Percentiles rank a stretch among this genome's conserved stretches.
Conservation (phyloP, 257 asterid species). For the Prunella vulgaris region DNA sequence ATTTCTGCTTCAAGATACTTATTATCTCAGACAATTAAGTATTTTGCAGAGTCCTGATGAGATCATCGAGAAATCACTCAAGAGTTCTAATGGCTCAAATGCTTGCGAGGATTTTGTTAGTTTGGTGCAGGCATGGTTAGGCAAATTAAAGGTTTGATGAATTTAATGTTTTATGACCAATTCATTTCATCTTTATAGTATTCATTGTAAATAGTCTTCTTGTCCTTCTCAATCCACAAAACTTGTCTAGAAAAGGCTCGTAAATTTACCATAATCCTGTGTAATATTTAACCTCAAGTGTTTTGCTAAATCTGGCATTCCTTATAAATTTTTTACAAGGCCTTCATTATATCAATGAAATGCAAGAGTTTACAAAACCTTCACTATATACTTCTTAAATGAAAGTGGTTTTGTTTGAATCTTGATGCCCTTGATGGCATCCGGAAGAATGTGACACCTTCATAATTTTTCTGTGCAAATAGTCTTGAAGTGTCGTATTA, state of each 20-base stretch:
- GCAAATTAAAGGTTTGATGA: slow-evolving; percentile 64
- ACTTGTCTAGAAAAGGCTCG: slow-evolving; percentile 8
- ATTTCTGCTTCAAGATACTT: background rate
- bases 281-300: background rate
- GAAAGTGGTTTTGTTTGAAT: background rate
- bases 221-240: background rate
- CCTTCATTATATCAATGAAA: background rate
- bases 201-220: background rate
- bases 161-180: slow-evolving; percentile 8
- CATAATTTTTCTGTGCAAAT: background rate
- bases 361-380: background rate
- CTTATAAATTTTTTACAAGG: background rate
- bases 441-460: slow-evolving; percentile 4
- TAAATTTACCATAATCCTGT: background rate
- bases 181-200: background rate
- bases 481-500: background rate
- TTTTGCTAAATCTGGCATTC: slow-evolving; percentile 4
- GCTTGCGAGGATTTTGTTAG: slow-evolving; percentile 78
- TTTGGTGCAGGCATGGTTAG: slow-evolving; percentile 66
- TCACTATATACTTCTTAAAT: background rate
- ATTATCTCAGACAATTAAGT: slow-evolving; percentile 20
- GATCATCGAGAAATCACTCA: slow-evolving; percentile 72
- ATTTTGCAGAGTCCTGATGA: slow-evolving; percentile 81
- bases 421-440: background rate
- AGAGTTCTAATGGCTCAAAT: slow-evolving; percentile 57